Percentiles rank a stretch among this genome's conserved stretches.
Evolutionary conservation across 2,329 filamentous ascomycete genomes (phyloP).

Genomic region (Pseudogymnoascus destructans): DNA sequence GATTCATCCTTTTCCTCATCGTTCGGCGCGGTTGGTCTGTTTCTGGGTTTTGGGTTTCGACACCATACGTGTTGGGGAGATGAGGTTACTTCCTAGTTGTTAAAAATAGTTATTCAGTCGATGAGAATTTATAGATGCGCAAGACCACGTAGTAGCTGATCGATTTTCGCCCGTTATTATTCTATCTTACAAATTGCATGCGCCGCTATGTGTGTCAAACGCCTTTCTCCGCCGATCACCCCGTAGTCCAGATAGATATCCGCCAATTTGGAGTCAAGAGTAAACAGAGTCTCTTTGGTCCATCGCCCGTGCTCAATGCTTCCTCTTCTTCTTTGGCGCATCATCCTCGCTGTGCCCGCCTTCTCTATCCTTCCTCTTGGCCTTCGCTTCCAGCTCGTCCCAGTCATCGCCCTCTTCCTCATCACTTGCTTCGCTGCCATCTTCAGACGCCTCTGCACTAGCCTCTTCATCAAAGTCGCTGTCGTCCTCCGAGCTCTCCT

Average conservation of each 20-base stretch:
- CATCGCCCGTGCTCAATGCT: background rate
- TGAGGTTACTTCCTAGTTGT: conserved; percentile 2
- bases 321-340: conserved; percentile 55
- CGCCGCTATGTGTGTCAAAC: background rate
- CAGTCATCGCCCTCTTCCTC: conserved; percentile 69
- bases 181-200: conserved; percentile 2
- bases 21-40: conserved; percentile 8
- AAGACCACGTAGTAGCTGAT: background rate
- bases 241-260: background rate
- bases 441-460: conserved; percentile 68
- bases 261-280: background rate
- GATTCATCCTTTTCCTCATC: conserved; percentile 5
- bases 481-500: conserved; percentile 75
- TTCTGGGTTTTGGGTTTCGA: background rate
- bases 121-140: background rate
- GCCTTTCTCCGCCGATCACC: background rate
- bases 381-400: conserved; percentile 90
- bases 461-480: conserved; percentile 90
- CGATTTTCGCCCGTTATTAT: background rate
- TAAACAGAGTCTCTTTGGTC: background rate
- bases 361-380: conserved; percentile 68
- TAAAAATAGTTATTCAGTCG: conserved; percentile 3
- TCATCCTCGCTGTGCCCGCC: conserved; percentile 53
- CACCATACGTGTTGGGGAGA: background rate
- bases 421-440: conserved; percentile 46